These are phyloP conservation scores for Fusarium hostae DNA, from an alignment of 2,329 filamentous ascomycete species.

Conservation along the genomic window DNA sequence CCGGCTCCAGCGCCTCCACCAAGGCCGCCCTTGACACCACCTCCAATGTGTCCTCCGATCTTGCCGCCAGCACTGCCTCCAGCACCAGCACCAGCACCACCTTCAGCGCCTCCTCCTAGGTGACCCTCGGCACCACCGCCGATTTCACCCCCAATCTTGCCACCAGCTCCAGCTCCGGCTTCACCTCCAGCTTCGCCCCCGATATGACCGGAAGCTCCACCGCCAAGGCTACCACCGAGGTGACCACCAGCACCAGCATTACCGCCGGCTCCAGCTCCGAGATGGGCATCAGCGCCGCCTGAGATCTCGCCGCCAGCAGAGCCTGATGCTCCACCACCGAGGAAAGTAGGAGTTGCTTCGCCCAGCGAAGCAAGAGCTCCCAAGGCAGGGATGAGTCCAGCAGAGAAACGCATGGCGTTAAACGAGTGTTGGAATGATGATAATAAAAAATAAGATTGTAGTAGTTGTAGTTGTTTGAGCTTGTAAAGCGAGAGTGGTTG, in stretches of 20 bases:
- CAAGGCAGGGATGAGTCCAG: conserved; percentile 26
- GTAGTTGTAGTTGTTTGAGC: background rate
- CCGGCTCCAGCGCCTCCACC: background rate
- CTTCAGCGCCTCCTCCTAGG: conserved; percentile 6
- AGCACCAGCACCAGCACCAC: background rate
- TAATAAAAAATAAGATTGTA: background rate
- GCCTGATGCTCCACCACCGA: conserved; percentile 14
- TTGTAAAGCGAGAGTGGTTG: conserved; percentile 9
- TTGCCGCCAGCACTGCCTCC: background rate
- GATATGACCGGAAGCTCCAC: background rate
- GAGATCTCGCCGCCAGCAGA: conserved; percentile 1
- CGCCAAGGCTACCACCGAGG: background rate
- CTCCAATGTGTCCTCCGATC: background rate
- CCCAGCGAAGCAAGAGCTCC: conserved; percentile 36
- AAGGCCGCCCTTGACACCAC: background rate
- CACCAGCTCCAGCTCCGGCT: background rate
- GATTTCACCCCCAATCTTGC: background rate
- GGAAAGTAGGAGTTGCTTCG: conserved; percentile 34
- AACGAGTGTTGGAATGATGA: conserved; percentile 9
- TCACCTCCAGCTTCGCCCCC: background rate
- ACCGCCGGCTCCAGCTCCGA: conserved; percentile 9
- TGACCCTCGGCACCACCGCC: background rate
- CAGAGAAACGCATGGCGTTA: conserved; percentile 34
- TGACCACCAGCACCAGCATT: background rate
- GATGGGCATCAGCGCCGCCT: conserved; percentile 2